A percentile compares a stretch with the other conserved stretches of the same genome.
Conservation (phyloP, 768 basidiomycete species). For the Suillus clintonianus region DNA sequence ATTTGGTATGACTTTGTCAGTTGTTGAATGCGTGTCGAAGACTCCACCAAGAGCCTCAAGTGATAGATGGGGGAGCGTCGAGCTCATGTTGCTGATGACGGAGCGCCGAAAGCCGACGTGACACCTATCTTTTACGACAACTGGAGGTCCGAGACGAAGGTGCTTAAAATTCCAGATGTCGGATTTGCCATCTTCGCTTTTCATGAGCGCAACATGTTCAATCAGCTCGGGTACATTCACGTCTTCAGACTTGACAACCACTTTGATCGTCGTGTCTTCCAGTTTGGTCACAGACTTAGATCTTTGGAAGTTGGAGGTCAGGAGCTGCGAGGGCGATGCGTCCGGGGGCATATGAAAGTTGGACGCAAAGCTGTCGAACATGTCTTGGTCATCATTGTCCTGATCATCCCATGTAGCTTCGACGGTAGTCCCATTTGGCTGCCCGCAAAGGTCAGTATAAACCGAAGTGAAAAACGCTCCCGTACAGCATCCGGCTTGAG, state of each 20-base stretch:
- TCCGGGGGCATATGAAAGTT: neutral
- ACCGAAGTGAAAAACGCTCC: neutral
- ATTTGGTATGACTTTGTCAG: neutral
- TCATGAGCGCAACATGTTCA: neutral
- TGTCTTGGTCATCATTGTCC: neutral
- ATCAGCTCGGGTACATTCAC: neutral
- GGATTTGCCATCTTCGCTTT: constrained; percentile 10
- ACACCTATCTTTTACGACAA: constrained; percentile 9
- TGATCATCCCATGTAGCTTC: neutral
- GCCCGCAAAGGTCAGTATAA: neutral
- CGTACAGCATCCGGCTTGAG: neutral
- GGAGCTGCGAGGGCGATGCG: neutral
- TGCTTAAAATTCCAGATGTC: constrained; percentile 11
- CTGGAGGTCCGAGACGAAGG: constrained; percentile 10
- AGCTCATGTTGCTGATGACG: constrained; percentile 17
- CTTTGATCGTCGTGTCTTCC: neutral
- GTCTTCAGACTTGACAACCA: constrained; percentile 10
- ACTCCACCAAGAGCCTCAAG: neutral
- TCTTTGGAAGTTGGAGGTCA: neutral
- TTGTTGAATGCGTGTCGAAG: neutral
- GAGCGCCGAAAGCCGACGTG: constrained; percentile 14
- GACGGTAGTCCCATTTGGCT: neutral
- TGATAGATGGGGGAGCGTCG: neutral
- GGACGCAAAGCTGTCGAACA: neutral
- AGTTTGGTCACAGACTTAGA: neutral